A percentile compares a stretch with the other conserved stretches of the same genome.
phyloP scores from a whole-genome alignment of 179 eudicot species.

The Carnegiea gigantea region DNA sequence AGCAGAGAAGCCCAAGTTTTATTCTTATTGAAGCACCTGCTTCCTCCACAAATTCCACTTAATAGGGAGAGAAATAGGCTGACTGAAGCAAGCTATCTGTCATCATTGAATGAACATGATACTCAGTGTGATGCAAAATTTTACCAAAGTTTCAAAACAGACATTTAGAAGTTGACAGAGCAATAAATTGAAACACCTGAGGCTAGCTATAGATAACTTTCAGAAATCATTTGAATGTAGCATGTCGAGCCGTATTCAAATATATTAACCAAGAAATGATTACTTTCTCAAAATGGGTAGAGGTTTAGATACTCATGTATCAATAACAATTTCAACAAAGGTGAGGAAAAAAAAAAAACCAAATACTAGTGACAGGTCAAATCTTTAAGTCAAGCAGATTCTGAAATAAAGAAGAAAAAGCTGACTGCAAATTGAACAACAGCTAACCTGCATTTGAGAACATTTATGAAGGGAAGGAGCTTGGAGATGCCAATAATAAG shows the following conservation, averaged over 20 bases:
- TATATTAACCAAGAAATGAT: background rate
- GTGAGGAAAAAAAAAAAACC: too few species aligned
- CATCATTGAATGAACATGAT: background rate
- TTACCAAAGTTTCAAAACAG: too few species aligned
- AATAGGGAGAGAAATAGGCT: too few species aligned
- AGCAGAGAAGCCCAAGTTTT: background rate
- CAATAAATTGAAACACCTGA: too few species aligned
- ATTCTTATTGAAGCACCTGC: background rate
- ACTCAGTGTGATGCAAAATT: background rate
- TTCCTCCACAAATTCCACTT: background rate
- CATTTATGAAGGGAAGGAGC: constrained; percentile 38
- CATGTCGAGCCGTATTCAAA: background rate
- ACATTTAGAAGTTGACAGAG: too few species aligned
- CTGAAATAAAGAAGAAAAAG: background rate
- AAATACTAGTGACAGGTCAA: too few species aligned
- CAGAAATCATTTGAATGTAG: background rate
- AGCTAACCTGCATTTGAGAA: constrained; percentile 53
- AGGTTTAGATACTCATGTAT: background rate
- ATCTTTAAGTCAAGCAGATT: too few species aligned
- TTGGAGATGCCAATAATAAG: constrained; percentile 48
- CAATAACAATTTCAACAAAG: background rate
- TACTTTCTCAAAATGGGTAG: background rate
- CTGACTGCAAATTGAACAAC: too few species aligned
- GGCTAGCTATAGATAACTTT: too few species aligned
- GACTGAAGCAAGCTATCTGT: too few species aligned